Percentiles rank a stretch among this genome's conserved stretches.
Conservation (phyloP, 2,329 filamentous ascomycete species). For the Fusarium torreyae region DNA sequence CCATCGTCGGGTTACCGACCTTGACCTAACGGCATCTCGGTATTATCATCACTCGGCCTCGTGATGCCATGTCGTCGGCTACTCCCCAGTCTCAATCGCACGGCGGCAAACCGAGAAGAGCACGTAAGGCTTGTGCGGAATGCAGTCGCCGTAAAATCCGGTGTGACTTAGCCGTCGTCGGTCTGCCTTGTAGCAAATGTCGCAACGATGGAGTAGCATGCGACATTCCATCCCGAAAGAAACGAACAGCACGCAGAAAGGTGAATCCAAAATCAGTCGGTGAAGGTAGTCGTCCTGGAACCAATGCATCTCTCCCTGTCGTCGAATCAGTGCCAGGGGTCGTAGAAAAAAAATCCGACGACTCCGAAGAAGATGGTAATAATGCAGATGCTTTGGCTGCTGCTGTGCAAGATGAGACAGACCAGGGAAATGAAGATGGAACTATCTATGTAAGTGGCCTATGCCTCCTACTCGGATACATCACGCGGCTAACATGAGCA, state of each 20-base stretch:
- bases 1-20: no score
- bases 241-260: neutral
- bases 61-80: neutral
- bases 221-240: constrained; percentile 28
- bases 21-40: neutral
- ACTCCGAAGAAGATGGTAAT: neutral
- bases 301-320: neutral
- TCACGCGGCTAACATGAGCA: neutral
- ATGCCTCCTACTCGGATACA: neutral
- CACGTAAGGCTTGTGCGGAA: constrained; percentile 39
- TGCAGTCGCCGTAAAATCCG: constrained; percentile 44
- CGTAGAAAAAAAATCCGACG: neutral
- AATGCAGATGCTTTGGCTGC: neutral
- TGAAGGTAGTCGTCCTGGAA: neutral
- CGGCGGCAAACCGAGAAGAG: constrained; percentile 14
- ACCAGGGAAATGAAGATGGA: neutral
- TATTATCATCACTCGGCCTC: neutral
- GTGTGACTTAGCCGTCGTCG: constrained; percentile 43
- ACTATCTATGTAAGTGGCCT: neutral
- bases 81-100: neutral
- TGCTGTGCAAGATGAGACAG: neutral
- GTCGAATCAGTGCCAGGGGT: neutral
- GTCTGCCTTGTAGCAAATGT: constrained; percentile 46
- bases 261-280: neutral
- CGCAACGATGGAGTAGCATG: constrained; percentile 39